Percentiles rank a stretch among this genome's conserved stretches.
Evolutionary conservation across 2,329 filamentous ascomycete genomes (phyloP).

Genomic region (Neonectria sp.): DNA sequence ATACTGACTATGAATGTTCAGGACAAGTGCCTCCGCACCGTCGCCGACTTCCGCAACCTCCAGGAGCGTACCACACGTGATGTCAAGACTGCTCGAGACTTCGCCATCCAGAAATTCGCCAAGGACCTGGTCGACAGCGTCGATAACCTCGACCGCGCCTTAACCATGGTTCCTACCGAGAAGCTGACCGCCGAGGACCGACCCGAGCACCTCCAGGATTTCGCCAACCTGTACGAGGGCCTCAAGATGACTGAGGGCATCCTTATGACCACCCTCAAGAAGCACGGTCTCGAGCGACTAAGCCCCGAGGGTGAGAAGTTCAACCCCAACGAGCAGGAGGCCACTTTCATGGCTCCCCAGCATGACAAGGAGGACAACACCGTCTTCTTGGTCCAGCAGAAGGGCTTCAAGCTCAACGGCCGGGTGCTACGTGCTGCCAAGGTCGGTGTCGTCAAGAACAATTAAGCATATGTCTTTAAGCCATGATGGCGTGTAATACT

Average conservation of each 20-base stretch:
- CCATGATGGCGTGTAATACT: conserved; percentile 51
- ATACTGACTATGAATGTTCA: conserved; percentile 55
- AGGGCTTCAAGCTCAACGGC: conserved; percentile 95
- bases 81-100: conserved; percentile 88
- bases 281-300: conserved; percentile 94
- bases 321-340: conserved; percentile 97
- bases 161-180: conserved; percentile 82
- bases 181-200: conserved; percentile 73
- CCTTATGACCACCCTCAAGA: conserved; percentile 88
- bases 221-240: conserved; percentile 86
- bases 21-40: conserved; percentile 95
- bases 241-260: conserved; percentile 96
- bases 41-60: conserved; percentile 98
- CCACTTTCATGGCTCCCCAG: conserved; percentile 93
- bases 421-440: conserved; percentile 92
- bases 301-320: conserved; percentile 89
- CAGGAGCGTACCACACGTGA: conserved; percentile 95
- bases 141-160: conserved; percentile 96
- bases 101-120: conserved; percentile 96
- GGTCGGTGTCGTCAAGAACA: conserved; percentile 95
- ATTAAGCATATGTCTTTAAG: conserved; percentile 51
- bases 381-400: conserved; percentile 94
- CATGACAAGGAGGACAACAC: conserved; percentile 90
- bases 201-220: conserved; percentile 75
- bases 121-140: conserved; percentile 95